Percentiles rank a stretch among this genome's conserved stretches.
These are phyloP conservation scores for Lumnitzera littorea DNA, from an alignment of 345 rosid species.

Conservation along the genomic window DNA sequence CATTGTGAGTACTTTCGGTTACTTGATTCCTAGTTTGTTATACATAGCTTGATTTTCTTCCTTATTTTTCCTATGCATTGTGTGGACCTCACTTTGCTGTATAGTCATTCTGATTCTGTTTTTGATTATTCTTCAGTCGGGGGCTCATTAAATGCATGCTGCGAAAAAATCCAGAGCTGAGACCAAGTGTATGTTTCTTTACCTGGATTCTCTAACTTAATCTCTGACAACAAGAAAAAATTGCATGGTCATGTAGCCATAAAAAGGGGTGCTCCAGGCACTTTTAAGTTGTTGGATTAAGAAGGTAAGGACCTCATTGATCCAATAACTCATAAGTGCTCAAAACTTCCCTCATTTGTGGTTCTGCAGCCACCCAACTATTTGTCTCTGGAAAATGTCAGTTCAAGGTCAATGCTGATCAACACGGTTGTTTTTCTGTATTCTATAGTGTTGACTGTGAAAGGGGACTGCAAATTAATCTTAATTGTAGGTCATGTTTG, in stretches of 20 bases:
- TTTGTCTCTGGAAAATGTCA: no score
- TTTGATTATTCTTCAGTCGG: conserved; percentile 48
- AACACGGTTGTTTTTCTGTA: not conserved
- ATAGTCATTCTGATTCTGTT: conserved; percentile 2
- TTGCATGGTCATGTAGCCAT: no score
- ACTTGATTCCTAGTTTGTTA: not conserved
- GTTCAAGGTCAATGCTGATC: no score
- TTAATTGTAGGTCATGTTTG: not conserved
- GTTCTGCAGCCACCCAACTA: no score
- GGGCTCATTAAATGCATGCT: conserved; percentile 90
- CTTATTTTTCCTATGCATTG: not conserved
- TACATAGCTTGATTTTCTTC: not conserved
- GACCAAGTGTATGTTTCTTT: conserved; percentile 64
- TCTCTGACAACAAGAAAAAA: not conserved
- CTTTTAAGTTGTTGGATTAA: no score
- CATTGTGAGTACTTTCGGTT: conserved; percentile 53
- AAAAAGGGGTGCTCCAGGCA: no score
- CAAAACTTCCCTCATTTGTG: no score
- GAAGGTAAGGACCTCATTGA: no score
- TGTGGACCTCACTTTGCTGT: not conserved
- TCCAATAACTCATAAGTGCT: no score
- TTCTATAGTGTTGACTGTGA: not conserved
- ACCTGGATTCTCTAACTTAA: not conserved
- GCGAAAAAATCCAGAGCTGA: conserved; percentile 91
- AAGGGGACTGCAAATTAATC: no score